A percentile compares a stretch with the other conserved stretches of the same genome.
Evolutionary conservation across 768 basidiomycete genomes (phyloP).

Genomic region (Lentinus brumalis): DNA sequence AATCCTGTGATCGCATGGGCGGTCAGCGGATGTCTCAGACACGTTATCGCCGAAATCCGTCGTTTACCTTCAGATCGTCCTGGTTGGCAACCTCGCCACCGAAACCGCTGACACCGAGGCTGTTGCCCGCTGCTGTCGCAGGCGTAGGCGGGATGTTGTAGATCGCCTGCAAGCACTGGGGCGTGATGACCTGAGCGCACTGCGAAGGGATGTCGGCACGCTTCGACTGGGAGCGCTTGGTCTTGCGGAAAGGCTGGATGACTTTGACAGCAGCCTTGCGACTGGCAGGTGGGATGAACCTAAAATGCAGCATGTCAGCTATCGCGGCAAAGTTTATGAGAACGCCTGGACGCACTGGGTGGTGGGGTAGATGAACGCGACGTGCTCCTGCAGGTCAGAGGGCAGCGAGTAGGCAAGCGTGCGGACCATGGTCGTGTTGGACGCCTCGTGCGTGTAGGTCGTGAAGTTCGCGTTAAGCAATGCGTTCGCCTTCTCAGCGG

Average conservation of each 20-base stretch:
- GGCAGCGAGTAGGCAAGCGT: slow-evolving; percentile 43
- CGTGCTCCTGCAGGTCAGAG: slow-evolving; percentile 28
- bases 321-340: not conserved
- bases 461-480: slow-evolving; percentile 38
- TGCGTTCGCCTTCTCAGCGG: slow-evolving; percentile 36
- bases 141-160: slow-evolving; percentile 13
- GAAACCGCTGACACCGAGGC: slow-evolving; percentile 36
- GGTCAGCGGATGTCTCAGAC: not conserved
- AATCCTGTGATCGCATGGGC: slow-evolving; percentile 19
- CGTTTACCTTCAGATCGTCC: slow-evolving; percentile 30
- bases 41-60: not conserved
- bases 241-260: not conserved
- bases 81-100: slow-evolving; percentile 33
- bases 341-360: slow-evolving; percentile 23
- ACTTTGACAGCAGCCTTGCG: slow-evolving; percentile 9
- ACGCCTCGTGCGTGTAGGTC: slow-evolving; percentile 33
- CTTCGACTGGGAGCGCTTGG: not conserved
- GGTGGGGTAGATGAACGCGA: slow-evolving; percentile 36
- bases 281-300: slow-evolving; percentile 16
- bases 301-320: not conserved
- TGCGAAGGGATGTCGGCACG: slow-evolving; percentile 13
- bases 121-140: slow-evolving; percentile 31
- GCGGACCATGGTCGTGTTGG: slow-evolving; percentile 33
- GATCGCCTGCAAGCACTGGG: slow-evolving; percentile 21
- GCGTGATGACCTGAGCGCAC: slow-evolving; percentile 26